Evolutionary conservation across 352 stramenopile genomes (phyloP), one percentile per base, ranked within the genome.

Genomic region (Pythium dissotocum): DNA sequence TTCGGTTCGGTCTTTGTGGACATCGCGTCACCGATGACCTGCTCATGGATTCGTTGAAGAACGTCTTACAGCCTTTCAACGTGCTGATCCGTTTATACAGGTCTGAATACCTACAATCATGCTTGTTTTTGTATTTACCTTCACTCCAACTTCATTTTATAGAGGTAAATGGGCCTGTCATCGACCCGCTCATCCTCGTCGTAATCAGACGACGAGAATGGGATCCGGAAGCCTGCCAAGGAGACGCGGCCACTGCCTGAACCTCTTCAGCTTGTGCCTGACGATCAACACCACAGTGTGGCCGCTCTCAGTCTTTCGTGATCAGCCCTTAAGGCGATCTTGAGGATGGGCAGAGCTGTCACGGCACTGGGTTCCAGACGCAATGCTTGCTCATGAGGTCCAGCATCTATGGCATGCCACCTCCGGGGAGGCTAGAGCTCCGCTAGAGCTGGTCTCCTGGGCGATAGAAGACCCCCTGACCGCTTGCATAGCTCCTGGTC

Each of bases 121-220:
- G 6, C 9, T 48, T 10, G 40, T n/a, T 21, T 48, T 48, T 14
- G 6, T 48, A 16, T 6, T 51, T 16, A 7, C 42, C 42, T 5
- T 26, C 42, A 51, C 42, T 51, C 42, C 4, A 26, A 26, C 4
- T 12, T 51, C 42, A 48, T 4, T 48, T 51, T 2, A 51, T 51
- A 26, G 12, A 28, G 42, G 42, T 12, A 42, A 12, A 12, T 42
- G 36, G 6, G 6, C 36, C 36, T 6, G 36, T 12, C 36, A 42
- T 12, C 6, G 12, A 51, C 2, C 42, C 8, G 16, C 42, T 26
- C 42, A 51, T 51, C 42, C 42, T 26, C 42, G 2, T 9, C 42
- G 42, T 51, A 51, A 51, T 51, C 42, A 51, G 42, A 51, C 42
- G 42, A 28, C 2, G 42, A 51, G 42, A 51, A 51, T 51, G 42